phyloP scores from a whole-genome alignment of 2,329 filamentous ascomycete species.

The Malbranchea zuffiana region DNA sequence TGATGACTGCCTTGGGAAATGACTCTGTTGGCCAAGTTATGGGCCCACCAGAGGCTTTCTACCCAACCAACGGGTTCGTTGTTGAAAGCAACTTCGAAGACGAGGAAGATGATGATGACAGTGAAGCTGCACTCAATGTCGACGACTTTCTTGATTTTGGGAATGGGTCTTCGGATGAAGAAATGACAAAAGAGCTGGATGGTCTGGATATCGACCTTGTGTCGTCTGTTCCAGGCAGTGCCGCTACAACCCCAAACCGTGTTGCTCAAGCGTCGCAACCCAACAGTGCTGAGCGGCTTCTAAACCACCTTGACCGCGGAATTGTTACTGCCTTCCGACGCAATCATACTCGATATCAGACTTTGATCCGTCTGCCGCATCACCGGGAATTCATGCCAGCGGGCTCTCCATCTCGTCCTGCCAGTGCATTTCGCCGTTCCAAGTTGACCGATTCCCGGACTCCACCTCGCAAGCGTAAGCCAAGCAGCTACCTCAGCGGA shows the following conservation, averaged over 20 bases:
- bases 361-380: slow-evolving; percentile 39
- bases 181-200: slow-evolving; percentile 29
- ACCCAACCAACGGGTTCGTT: slow-evolving; percentile 49
- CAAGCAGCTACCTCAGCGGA: slow-evolving; percentile 28
- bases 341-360: slow-evolving; percentile 42
- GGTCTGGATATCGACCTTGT: slow-evolving; percentile 43
- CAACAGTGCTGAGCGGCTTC: slow-evolving; percentile 39
- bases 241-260: slow-evolving; percentile 29
- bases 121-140: slow-evolving; percentile 51
- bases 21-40: slow-evolving; percentile 50
- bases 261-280: slow-evolving; percentile 18
- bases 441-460: slow-evolving; percentile 31
- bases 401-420: slow-evolving; percentile 33
- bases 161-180: slow-evolving; percentile 48
- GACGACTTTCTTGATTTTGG: slow-evolving; percentile 64
- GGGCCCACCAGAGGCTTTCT: slow-evolving; percentile 66
- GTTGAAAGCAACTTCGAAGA: slow-evolving; percentile 50
- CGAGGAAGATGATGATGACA: slow-evolving; percentile 54
- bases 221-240: slow-evolving; percentile 29
- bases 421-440: slow-evolving; percentile 35
- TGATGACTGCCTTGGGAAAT: slow-evolving; percentile 60
- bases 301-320: slow-evolving; percentile 58
- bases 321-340: slow-evolving; percentile 68
- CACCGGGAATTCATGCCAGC: slow-evolving; percentile 37
- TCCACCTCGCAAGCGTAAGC: slow-evolving; percentile 32